phyloP scores from a whole-genome alignment of 192 early-diverging fungal genomes.

The Podochytrium sp. region DNA sequence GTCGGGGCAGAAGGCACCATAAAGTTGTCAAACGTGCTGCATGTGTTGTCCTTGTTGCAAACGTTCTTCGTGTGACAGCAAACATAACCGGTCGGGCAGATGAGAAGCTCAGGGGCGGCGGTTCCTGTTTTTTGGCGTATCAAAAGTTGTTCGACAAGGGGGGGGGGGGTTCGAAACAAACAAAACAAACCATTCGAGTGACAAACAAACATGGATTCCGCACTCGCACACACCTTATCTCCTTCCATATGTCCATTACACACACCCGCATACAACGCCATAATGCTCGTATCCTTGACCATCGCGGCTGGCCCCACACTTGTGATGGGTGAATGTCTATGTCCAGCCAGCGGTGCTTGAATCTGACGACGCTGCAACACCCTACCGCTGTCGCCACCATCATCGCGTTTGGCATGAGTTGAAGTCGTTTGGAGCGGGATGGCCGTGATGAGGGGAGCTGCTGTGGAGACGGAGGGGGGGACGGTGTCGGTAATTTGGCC shows the following conservation, averaged over 20 bases:
- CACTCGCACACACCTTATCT: neutral
- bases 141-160: neutral
- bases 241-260: neutral
- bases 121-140: neutral
- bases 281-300: neutral
- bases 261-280: neutral
- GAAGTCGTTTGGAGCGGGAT: too few species aligned
- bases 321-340: too few species aligned
- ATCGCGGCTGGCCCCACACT: too few species aligned
- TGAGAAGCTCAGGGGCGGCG: neutral
- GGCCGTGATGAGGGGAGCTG: too few species aligned
- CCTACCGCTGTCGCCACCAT: too few species aligned
- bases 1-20: neutral
- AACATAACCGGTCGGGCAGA: neutral
- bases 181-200: neutral
- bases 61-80: neutral
- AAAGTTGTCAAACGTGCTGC: neutral
- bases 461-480: too few species aligned
- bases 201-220: neutral
- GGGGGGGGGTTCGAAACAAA: neutral
- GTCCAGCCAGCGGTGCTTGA: too few species aligned
- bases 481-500: too few species aligned
- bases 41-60: neutral
- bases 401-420: too few species aligned
- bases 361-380: too few species aligned